Conservation (phyloP, 2,329 filamentous ascomycete genomes). For the Ophiostoma sp. region DNA sequence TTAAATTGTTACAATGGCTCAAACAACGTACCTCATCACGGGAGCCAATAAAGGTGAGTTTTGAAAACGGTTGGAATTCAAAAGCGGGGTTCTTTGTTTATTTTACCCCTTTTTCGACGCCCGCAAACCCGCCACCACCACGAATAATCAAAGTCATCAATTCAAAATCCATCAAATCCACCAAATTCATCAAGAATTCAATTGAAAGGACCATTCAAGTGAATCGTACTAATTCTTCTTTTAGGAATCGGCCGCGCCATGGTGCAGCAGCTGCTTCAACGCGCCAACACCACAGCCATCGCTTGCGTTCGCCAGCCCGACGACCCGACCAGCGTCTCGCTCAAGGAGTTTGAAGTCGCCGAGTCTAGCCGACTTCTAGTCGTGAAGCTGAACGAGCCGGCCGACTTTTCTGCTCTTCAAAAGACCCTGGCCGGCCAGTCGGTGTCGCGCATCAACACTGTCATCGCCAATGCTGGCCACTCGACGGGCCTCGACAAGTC, state of each 20-base stretch:
- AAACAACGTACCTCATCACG: conserved; percentile 36
- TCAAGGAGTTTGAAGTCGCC: conserved; percentile 70
- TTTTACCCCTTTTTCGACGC: conserved; percentile 2
- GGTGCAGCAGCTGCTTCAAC: conserved; percentile 23
- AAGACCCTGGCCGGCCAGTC: conserved; percentile 23
- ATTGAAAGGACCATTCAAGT: background rate
- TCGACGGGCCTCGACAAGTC: conserved; percentile 28
- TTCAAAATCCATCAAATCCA: background rate
- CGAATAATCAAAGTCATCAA: background rate
- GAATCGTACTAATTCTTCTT: background rate
- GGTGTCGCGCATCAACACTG: conserved; percentile 32
- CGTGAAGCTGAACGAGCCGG: conserved; percentile 31
- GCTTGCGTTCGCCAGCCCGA: conserved; percentile 33
- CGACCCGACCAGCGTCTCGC: conserved; percentile 53
- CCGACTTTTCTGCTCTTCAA: conserved; percentile 26
- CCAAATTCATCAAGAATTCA: background rate
- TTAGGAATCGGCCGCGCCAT: conserved; percentile 30
- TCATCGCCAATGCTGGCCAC: conserved; percentile 36
- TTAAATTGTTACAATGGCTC: conserved; percentile 29
- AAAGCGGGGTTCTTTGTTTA: conserved; percentile 10
- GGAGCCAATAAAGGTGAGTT: conserved; percentile 37
- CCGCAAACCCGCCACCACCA: background rate
- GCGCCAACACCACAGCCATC: conserved; percentile 34
- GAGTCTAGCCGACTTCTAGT: conserved; percentile 29
- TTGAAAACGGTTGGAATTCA: background rate